A percentile compares a stretch with the other conserved stretches of the same genome.
Evolutionary conservation across 805 yeast species (phyloP).

Genomic region (Ogataea kodamae): DNA sequence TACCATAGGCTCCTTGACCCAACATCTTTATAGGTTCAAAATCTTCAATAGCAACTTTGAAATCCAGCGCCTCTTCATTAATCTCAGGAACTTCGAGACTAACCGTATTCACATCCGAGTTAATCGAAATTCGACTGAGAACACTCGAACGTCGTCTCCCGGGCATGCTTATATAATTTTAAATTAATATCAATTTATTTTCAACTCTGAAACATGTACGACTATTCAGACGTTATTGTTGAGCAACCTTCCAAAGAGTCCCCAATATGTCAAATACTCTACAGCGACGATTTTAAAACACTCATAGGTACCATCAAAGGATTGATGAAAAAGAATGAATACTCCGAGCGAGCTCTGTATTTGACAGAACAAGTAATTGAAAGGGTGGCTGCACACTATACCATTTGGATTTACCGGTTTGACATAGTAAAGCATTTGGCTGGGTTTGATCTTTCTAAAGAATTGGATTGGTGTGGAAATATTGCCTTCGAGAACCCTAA

Average conservation of each 20-base stretch:
- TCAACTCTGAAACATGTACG: slow-evolving; percentile 9
- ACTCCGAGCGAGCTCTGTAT: slow-evolving; percentile 65
- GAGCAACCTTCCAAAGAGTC: slow-evolving; percentile 14
- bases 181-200: slow-evolving; percentile 2
- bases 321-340: slow-evolving; percentile 55
- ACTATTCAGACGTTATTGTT: slow-evolving; percentile 17
- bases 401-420: slow-evolving; percentile 77
- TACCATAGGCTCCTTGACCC: slow-evolving; percentile 87
- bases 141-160: slow-evolving; percentile 28
- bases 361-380: slow-evolving; percentile 63
- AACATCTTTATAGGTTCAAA: slow-evolving; percentile 69
- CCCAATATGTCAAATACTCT: slow-evolving; percentile 57
- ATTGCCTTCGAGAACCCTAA: slow-evolving; percentile 76
- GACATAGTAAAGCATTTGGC: slow-evolving; percentile 43
- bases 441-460: slow-evolving; percentile 40
- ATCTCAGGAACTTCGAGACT: slow-evolving; percentile 10
- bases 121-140: slow-evolving; percentile 29
- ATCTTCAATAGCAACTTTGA: slow-evolving; percentile 40
- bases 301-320: slow-evolving; percentile 61
- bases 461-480: slow-evolving; percentile 76
- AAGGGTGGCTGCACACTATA: slow-evolving; percentile 83
- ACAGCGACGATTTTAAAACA: slow-evolving; percentile 65
- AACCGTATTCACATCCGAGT: slow-evolving; percentile 11
- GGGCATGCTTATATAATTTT: slow-evolving; percentile 2
- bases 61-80: slow-evolving; percentile 10